These are phyloP conservation scores for Cercospora sojina DNA, from an alignment of 2,329 filamentous ascomycete genomes.

Conservation along the genomic window DNA sequence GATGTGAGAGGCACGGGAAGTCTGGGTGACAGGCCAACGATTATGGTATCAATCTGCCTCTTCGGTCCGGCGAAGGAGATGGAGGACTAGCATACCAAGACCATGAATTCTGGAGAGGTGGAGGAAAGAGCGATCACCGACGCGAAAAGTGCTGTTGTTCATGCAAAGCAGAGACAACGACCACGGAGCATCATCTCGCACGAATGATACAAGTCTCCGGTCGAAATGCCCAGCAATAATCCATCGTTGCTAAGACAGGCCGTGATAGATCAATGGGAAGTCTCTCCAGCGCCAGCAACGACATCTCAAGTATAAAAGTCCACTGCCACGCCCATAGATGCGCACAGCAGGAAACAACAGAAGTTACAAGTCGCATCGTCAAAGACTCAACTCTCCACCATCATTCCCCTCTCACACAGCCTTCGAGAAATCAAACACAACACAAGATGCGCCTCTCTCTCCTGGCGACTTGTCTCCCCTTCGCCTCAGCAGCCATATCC, in stretches of 20 bases:
- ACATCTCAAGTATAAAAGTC: not conserved
- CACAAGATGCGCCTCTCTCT: not conserved
- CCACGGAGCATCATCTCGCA: not conserved
- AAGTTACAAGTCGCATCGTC: not conserved
- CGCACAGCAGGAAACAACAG: not conserved
- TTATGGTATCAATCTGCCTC: not conserved
- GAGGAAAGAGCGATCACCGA: not conserved
- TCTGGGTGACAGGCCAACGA: not conserved
- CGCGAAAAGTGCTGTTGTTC: not conserved
- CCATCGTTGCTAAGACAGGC: not conserved
- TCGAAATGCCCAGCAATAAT: not conserved
- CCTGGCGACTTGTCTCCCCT: not conserved
- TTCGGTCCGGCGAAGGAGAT: not conserved
- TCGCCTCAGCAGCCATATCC: constrained; percentile 37
- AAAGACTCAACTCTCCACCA: not conserved
- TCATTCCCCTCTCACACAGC: not conserved
- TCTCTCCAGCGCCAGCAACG: not conserved
- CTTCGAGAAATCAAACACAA: not conserved
- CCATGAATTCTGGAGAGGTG: not conserved
- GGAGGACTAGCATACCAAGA: not conserved
- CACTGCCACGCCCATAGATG: not conserved
- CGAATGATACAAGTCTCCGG: not conserved
- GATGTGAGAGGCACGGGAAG: not conserved
- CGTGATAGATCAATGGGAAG: not conserved
- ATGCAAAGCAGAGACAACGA: not conserved